Evolutionary conservation across 192 early-diverging fungal species (phyloP), one percentile per base, ranked within the genome.

Genomic region (Endogone sp.): DNA sequence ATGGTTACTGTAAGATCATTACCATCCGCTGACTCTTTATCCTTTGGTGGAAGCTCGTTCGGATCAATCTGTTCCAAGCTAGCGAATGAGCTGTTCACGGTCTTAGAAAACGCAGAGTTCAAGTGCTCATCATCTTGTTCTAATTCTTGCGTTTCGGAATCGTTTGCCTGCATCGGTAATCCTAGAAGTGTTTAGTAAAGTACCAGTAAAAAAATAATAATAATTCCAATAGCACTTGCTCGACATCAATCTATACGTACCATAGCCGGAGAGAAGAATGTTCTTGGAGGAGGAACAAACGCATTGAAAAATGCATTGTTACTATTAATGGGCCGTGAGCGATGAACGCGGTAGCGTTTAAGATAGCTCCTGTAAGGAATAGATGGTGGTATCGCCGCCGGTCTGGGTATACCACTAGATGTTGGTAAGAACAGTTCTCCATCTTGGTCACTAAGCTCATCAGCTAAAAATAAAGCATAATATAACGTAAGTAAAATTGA

Each of bases 351-450:
- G 63, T 81, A 86, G n/a, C 84, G 58, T 27, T 75, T 83, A 9
- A 88, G 79, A 58, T 86, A 88, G 23, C 73, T 76, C 26, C 84
- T 80, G 63, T 88, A 88, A 3, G 86, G 84, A 66, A 88, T 88
- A 22, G 86, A 85, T 62, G 75, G 70, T 32, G 79, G 71, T 23
- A 68, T 60, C 16, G 76, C 64, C 11, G 68, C 30, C 22, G 23
- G 49, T 8, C 9, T 16, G 37, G 37, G 37, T 11, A 49, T 11
- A 16, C 37, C 1, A 49, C 37, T 16, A 16, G 37, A 49, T 16
- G 37, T 16, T 49, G 37, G 37, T 11, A 16, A 49, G 16, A 49
- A 16, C 37, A 49, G 37, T 49, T 49, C 37, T 16, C 9, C 37
- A 49, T 49, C 37, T 1, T 49, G 9, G 37, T 49, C 37, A 49